Conservation (phyloP, 495 filamentous ascomycete genomes). For the Podospora pseudoanserina region DNA sequence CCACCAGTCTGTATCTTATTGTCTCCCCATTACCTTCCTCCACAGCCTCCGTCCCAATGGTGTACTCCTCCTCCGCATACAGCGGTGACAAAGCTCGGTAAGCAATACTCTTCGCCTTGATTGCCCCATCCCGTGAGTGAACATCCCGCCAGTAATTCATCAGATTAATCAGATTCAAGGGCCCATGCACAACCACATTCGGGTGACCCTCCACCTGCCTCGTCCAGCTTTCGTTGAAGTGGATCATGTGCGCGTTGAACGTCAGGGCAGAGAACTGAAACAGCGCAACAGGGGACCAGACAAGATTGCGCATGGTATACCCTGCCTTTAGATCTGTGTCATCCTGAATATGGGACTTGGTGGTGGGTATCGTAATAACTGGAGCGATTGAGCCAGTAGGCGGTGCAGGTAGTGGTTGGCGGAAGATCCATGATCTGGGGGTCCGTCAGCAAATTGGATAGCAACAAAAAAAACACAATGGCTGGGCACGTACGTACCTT, state of each 20-base stretch:
- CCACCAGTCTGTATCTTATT: conserved; percentile 3
- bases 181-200: conserved; percentile 60
- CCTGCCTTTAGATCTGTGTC: conserved; percentile 1
- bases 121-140: conserved; percentile 9
- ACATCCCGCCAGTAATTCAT: conserved; percentile 62
- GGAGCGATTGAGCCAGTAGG: conserved; percentile 9
- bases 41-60: not conserved
- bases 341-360: conserved; percentile 21
- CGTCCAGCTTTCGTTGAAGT: conserved; percentile 61
- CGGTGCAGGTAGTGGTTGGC: conserved; percentile 14
- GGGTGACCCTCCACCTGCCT: conserved; percentile 57
- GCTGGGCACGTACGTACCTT: conserved; percentile 32
- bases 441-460: not conserved
- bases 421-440: conserved; percentile 58
- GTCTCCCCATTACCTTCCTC: not conserved
- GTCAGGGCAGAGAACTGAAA: conserved; percentile 72
- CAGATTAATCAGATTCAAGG: conserved; percentile 61
- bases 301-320: conserved; percentile 33
- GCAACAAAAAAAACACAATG: not conserved
- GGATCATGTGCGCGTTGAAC: conserved; percentile 71
- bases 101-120: conserved; percentile 24
- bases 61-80: conserved; percentile 9
- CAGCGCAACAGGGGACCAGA: conserved; percentile 54
- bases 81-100: conserved; percentile 46
- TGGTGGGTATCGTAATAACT: conserved; percentile 8